Evolutionary conservation across 805 yeast species (phyloP), one percentile per base, ranked within the genome.

Genomic region (Pichia deserticola): DNA sequence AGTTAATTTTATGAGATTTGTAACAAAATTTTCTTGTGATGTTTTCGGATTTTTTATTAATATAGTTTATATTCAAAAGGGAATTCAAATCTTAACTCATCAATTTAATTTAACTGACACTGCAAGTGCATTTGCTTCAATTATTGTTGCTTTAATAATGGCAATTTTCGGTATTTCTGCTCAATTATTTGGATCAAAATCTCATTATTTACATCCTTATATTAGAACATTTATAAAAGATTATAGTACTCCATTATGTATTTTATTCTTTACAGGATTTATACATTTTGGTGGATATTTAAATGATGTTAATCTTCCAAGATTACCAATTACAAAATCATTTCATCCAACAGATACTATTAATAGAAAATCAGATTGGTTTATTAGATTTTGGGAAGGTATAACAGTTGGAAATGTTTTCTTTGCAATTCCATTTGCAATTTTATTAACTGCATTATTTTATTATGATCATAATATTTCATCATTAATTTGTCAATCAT

Each of bases 381-480:
- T 86, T 60, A 80, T 86, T 12, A 78, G 83, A 51, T 86, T 86
- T 61, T 86, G 93, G 93, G 54, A 65, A 45, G 77, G 77, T 44
- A 76, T 86, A 3, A 61, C 82, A 0, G 89, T 84, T 1, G 82
- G 82, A 3, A 81, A 89, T 56, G 82, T 92, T 0, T 93, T 93
- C 61, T 65, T 93, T 36, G 98, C 99, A 0, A 64, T 93, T 7
- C 99, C 99, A 0, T 93, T 92, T 74, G 98, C 96, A 0, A 68
- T 93, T 1, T 73, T 93, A 43, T 68, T 93, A 41, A 89, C 98
- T 0, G 76, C 84, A 45, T 69, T 92, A 44, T 92, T 93, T 67
- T 92, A 89, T 65, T 93, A 90, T 66, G 99, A 92, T 67, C 99
- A 92, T 66, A 93, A 92, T 55, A 95, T 92, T 10, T 89, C 97